Evolutionary conservation across 176 grass and related monocot genomes (phyloP), one percentile per base, ranked within the genome.

Genomic region (Phragmites australis): DNA sequence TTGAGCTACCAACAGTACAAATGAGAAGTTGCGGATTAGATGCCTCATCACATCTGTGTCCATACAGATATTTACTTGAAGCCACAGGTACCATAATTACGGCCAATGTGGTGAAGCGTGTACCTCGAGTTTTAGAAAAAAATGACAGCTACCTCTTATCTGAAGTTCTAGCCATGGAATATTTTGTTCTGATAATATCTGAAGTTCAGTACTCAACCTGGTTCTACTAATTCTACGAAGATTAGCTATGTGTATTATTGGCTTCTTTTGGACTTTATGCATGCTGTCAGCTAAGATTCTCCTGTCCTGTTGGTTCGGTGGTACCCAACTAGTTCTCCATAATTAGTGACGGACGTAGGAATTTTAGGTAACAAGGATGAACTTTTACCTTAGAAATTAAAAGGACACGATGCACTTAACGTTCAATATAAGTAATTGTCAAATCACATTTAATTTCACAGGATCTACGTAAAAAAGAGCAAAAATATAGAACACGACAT

Each of bases 1-100:
- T 65, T 40, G 46, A 55, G 37, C 37, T 46, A n/a, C 21, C 45
- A 15, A 1, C 8, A 63, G 64, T 49, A 63, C 19, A 53, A 62
- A 46, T 16, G 6, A 42, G 10, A 15, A 55, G 21, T 48, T 48
- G 39, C 47, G 15, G 16, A 9, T 59, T 59, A 46, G 75, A 73
- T 79, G 44, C 44, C 50, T 19, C 74, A 27, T 74, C 75, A 51
- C 68, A 80, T 5, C 15, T 30, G 59, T 76, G 19, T 65, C 58
- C 6, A 30, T 65, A 26, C 21, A 48, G 7, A 21, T 59, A 84
- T 65, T 72, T 70, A 51, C 82, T 70, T 78, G 42, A 78, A 85
- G 74, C 17, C 30, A 78, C 74, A 73, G 80, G 22, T 23, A 73
- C 1, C 44, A 52, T 16, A 25, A 51, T 64, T 41, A 62, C 32